Percentiles rank a stretch among this genome's conserved stretches.
phyloP scores from a whole-genome alignment of 352 stramenopile genomes.

The Globisporangium polare region DNA sequence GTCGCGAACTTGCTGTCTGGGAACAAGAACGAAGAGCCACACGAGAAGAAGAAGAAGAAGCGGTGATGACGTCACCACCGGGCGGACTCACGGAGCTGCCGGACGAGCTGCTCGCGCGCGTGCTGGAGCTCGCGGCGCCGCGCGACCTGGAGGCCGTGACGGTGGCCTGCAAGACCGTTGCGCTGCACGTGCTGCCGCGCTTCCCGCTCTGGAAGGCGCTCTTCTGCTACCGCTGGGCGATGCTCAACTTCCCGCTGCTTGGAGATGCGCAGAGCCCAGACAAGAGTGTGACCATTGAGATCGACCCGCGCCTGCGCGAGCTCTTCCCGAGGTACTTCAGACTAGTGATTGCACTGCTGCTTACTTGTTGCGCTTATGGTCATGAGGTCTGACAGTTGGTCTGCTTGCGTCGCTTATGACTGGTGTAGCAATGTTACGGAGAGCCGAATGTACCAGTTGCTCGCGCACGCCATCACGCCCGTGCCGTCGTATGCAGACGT shows the following conservation, averaged over 20 bases:
- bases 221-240: constrained; percentile 53
- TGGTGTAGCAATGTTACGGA: constrained; percentile 24
- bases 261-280: constrained; percentile 7
- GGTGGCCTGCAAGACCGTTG: constrained; percentile 41
- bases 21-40: no score
- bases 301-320: constrained; percentile 31
- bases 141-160: constrained; percentile 57
- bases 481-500: constrained; percentile 67
- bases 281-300: constrained; percentile 19
- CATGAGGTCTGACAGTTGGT: no score
- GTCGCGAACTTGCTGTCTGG: no score
- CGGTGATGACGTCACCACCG: no score
- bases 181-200: constrained; percentile 36
- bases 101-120: constrained; percentile 49
- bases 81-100: constrained; percentile 22
- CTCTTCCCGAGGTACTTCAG: constrained; percentile 63
- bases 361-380: no score
- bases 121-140: constrained; percentile 34
- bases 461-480: constrained; percentile 57
- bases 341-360: no score
- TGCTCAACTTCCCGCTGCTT: constrained; percentile 60
- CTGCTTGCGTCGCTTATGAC: background rate
- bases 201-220: constrained; percentile 64
- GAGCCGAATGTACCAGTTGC: constrained; percentile 68
- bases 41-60: no score